These are phyloP conservation scores for Asterophora parasitica DNA, from an alignment of 768 basidiomycete genomes.

Conservation along the genomic window DNA sequence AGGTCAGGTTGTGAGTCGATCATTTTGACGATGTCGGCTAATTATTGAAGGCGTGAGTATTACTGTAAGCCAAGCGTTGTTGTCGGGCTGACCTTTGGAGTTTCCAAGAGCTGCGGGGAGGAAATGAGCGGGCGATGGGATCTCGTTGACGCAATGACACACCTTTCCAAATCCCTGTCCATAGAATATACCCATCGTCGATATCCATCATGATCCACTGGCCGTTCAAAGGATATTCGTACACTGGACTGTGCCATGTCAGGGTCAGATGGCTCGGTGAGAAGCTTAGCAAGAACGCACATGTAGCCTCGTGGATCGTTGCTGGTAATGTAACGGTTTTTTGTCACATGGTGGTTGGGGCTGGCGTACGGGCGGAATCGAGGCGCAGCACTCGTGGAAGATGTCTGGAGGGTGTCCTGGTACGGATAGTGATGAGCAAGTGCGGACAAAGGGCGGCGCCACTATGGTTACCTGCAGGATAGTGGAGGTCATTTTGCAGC, in stretches of 20 bases:
- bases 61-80: background rate
- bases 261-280: background rate
- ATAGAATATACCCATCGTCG: constrained; percentile 87
- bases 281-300: constrained; percentile 41
- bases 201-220: constrained; percentile 97
- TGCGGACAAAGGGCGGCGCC: background rate
- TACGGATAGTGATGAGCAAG: constrained; percentile 3
- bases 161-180: constrained; percentile 97
- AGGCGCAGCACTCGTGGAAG: constrained; percentile 34
- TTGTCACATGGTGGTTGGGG: constrained; percentile 74
- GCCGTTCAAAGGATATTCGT: constrained; percentile 83
- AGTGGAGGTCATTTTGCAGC: constrained; percentile 35
- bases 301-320: constrained; percentile 89
- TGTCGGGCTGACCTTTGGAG: constrained; percentile 62
- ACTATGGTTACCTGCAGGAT: constrained; percentile 38
- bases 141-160: constrained; percentile 6
- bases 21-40: constrained; percentile 92
- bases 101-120: constrained; percentile 65
- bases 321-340: constrained; percentile 84
- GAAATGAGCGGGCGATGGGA: background rate
- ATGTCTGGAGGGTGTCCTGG: constrained; percentile 39
- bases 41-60: constrained; percentile 11
- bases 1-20: constrained; percentile 89
- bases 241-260: constrained; percentile 56
- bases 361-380: constrained; percentile 69